phyloP scores from a whole-genome alignment of 345 rosid genomes.

The Citrus sinensis region DNA sequence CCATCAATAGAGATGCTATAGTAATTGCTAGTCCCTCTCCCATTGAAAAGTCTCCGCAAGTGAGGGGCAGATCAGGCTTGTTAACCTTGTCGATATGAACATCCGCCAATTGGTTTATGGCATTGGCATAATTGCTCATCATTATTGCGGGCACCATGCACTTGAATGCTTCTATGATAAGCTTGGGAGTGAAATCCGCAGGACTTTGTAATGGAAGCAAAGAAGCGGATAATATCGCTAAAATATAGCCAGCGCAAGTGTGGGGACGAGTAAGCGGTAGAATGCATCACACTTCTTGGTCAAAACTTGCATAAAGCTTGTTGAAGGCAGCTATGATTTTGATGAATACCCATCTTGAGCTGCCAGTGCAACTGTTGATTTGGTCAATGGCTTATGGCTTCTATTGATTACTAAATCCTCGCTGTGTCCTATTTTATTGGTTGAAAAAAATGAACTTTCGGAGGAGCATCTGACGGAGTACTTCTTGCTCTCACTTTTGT shows the following conservation, averaged over 20 bases:
- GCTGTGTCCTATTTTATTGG: neutral
- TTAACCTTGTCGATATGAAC: neutral
- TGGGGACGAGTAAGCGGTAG: slow-evolving; percentile 28
- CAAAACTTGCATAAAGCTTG: neutral
- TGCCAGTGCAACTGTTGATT: neutral
- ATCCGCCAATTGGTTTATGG: neutral
- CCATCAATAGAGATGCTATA: neutral
- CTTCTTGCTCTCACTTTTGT: neutral
- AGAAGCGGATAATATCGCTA: slow-evolving; percentile 27
- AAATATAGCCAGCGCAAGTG: slow-evolving; percentile 20
- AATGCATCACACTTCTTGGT: neutral
- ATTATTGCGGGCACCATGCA: neutral
- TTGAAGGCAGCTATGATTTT: neutral
- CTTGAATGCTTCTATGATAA: slow-evolving; percentile 21
- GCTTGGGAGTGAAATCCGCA: slow-evolving; percentile 21
- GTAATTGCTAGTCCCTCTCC: neutral
- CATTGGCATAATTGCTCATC: neutral
- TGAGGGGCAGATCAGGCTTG: neutral
- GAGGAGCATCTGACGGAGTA: neutral
- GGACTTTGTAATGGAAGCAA: slow-evolving; percentile 21
- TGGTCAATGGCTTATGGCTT: neutral
- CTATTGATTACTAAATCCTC: neutral
- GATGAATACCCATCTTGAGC: neutral
- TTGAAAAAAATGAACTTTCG: neutral
- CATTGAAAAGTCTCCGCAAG: neutral